Base-by-base conservation (phyloP, 2,329 filamentous ascomycete genomes). In the Monascus ruber region DNA sequence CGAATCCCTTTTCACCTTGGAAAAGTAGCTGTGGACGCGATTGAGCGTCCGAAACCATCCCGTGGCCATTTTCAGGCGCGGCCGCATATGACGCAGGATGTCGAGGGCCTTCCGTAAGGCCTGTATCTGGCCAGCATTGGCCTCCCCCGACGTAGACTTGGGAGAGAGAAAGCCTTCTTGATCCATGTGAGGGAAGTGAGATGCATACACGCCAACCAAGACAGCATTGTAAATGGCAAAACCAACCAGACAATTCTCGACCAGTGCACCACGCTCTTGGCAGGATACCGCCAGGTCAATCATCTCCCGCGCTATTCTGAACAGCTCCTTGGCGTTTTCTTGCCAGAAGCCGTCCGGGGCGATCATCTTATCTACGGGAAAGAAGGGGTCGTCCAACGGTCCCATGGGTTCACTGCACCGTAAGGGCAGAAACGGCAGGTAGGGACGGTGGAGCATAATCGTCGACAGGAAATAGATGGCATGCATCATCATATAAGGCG, bases 121-220 rank as follows among this genome's bases (percentile, higher is more conserved):
- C 38, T 64, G 59, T 10, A 46, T 42, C 26, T 56, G 55, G 7
- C 59, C 59, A 31, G 54, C 53, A 10, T 52, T 48, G 31, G 53
- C 49, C 36, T 57, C 51, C 29, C 51, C 49, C 25, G 45, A 42
- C 4, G 51, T 41, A 4, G 51, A 47, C 27, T 55, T 58, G 1
- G 51, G 42, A 4, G 65, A 65, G 49, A 76, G 55, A 40, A 64
- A 64, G 6, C 66, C 65, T 6, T 72, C 64, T 1, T 66, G 63
- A 42, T 77, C 73, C 72, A 76, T 74, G 48, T 70, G 66, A 1
- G 68, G 66, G 42, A 76, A 76, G 47, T 72, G 70, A 28, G 66
- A 63, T 27, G 68, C 70, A 50, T 76, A 77, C 6, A 74, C 58
- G 10, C 63, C 67, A 31, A 69, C 56, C 36, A 74, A 69, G 0